These are phyloP conservation scores for Fomitopsis schrenkii DNA, from an alignment of 1,284 basidiomycete species.

Conservation along the genomic window DNA sequence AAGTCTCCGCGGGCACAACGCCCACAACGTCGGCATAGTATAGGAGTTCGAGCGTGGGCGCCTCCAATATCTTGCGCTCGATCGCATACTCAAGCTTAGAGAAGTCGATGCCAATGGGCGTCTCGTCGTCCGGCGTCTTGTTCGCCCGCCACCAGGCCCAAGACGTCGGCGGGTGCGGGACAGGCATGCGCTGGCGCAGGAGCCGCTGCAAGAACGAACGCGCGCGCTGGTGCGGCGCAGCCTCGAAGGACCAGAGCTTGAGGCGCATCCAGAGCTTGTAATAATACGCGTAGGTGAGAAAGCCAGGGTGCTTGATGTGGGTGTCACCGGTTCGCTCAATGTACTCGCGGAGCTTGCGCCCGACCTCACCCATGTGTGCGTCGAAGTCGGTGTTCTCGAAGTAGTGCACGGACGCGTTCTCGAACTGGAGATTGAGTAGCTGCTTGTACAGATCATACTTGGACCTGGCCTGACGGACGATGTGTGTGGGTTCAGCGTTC, in stretches of 20 bases:
- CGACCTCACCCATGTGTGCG: slow-evolving; percentile 60
- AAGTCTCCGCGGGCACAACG: slow-evolving; percentile 45
- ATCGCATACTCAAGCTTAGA: slow-evolving; percentile 77
- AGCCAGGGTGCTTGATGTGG: slow-evolving; percentile 31
- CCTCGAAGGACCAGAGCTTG: slow-evolving; percentile 38
- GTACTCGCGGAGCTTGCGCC: slow-evolving; percentile 57
- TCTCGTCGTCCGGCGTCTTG: slow-evolving; percentile 47
- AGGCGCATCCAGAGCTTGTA: slow-evolving; percentile 52
- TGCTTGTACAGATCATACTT: slow-evolving; percentile 80
- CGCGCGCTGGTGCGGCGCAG: slow-evolving; percentile 12
- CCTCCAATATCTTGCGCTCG: slow-evolving; percentile 78
- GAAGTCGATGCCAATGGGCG: slow-evolving; percentile 51
- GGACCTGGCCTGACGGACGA: slow-evolving; percentile 60
- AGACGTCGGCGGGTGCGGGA: slow-evolving; percentile 17
- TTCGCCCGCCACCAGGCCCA: slow-evolving; percentile 33
- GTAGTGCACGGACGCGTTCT: slow-evolving; percentile 59
- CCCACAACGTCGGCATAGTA: slow-evolving; percentile 83
- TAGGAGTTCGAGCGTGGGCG: slow-evolving; percentile 68
- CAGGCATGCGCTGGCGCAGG: slow-evolving; percentile 6
- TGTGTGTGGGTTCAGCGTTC: background rate
- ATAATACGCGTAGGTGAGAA: slow-evolving; percentile 46
- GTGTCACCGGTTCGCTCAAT: slow-evolving; percentile 40
- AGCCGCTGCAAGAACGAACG: background rate
- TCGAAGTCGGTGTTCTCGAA: slow-evolving; percentile 77
- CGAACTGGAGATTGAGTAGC: slow-evolving; percentile 66